Evolutionary conservation across 139 green algal species (phyloP), one percentile per base, ranked within the genome.

Genomic region (Coelastrella sp.): DNA sequence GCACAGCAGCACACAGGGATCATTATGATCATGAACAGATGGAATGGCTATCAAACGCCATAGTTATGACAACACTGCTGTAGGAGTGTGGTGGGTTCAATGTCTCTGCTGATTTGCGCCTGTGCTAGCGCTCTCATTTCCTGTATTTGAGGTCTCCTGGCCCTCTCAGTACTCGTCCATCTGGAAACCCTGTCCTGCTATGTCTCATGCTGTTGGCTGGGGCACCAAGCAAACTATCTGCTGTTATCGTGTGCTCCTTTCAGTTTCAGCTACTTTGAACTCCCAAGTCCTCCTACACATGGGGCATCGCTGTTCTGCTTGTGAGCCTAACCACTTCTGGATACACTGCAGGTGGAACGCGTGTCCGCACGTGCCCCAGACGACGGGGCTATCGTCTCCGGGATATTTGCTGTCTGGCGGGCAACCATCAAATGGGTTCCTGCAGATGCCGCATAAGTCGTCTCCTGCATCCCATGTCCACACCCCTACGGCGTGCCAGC

Each of bases 381-480:
- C 94, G 3, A 96, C 94, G 0, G 95, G 93, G 79, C 93, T 96
- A 78, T 97, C 95, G 81, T 97, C 95, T 4, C 95, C 95, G 16
- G 95, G 95, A 68, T 94, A 96, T 89, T 96, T 96, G 71, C 90
- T 90, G 19, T 96, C 95, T 5, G 95, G 95, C 0, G 93, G 92
- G 83, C 95, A 96, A 11, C 94, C 94, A 83, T 97, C 95, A 81
- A 95, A 96, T 0, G 94, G 86, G 20, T 78, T 92, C 5, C 92
- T 90, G 87, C 95, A 97, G 76, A 97, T 97, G 54, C 93, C 95
- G 71, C 95, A 97, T 14, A 96, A 91, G 79, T 96, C 94, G 65
- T 96, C 95, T 20, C 95, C 95, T 17, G 93, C 94, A 60, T 95
- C 92, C 95, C 95, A 97, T 0, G 94, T 96, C 95, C 95, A 97